Evolutionary conservation across 768 basidiomycete genomes (phyloP).

Genomic region (Podaxis rugospora): DNA sequence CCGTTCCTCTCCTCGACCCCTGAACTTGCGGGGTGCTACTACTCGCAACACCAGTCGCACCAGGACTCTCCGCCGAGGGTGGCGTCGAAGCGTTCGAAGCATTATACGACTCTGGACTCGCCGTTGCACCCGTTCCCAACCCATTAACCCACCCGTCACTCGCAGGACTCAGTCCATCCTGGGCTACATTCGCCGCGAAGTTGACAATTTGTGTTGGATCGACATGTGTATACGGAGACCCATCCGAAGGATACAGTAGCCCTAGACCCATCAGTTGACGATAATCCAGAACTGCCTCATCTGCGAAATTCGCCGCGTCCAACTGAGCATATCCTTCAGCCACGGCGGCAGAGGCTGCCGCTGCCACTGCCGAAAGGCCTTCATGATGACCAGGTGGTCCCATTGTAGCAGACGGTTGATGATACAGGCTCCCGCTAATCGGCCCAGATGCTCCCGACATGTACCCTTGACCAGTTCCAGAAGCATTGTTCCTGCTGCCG

Average conservation of each 20-base stretch:
- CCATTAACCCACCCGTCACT: slow-evolving; percentile 81
- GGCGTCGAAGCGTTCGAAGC: slow-evolving; percentile 71
- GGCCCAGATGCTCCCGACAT: neutral
- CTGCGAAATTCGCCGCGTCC: slow-evolving; percentile 48
- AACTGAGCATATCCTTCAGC: slow-evolving; percentile 71
- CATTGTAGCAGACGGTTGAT: neutral
- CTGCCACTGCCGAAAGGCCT: slow-evolving; percentile 60
- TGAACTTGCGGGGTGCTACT: slow-evolving; percentile 15
- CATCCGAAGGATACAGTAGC: slow-evolving; percentile 57
- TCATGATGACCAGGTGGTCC: slow-evolving; percentile 25
- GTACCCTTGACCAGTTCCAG: slow-evolving; percentile 1
- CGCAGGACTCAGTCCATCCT: slow-evolving; percentile 52
- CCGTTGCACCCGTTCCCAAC: slow-evolving; percentile 59
- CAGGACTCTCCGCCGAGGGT: slow-evolving; percentile 54
- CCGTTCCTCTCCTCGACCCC: slow-evolving; percentile 21
- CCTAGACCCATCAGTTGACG: slow-evolving; percentile 51
- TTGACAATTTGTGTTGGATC: slow-evolving; percentile 82
- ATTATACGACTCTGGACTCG: slow-evolving; percentile 73
- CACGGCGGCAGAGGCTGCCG: slow-evolving; percentile 63
- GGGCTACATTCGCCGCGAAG: slow-evolving; percentile 8
- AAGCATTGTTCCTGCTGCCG: neutral
- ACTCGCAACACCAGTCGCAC: slow-evolving; percentile 9
- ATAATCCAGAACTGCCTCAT: slow-evolving; percentile 57
- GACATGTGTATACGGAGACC: slow-evolving; percentile 68
- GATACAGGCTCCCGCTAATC: neutral